phyloP scores from a whole-genome alignment of 1,284 basidiomycete genomes.

The Cystobasidium sp. region DNA sequence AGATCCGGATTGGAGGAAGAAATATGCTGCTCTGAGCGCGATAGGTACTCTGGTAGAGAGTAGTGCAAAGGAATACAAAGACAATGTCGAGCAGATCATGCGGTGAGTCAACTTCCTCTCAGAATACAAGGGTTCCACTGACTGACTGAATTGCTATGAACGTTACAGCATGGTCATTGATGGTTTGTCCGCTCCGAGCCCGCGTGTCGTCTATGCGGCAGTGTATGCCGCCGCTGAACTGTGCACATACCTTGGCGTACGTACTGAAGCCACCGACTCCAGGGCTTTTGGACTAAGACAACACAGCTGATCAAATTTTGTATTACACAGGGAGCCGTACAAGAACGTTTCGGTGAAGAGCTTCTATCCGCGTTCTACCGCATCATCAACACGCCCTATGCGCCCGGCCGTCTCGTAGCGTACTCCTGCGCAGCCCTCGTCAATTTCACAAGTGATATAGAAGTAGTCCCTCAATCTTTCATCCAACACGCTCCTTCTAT shows the following conservation, averaged over 20 bases:
- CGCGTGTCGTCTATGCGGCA: conserved; percentile 32
- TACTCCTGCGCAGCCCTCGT: conserved; percentile 39
- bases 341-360: conserved; percentile 29
- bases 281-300: not conserved
- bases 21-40: conserved; percentile 38
- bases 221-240: conserved; percentile 34
- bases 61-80: conserved; percentile 13
- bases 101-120: not conserved
- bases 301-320: not conserved
- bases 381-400: conserved; percentile 12
- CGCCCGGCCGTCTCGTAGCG: conserved; percentile 24
- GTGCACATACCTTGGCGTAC: conserved; percentile 31
- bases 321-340: conserved; percentile 7
- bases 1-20: conserved; percentile 20
- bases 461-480: conserved; percentile 18
- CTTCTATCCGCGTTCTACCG: conserved; percentile 17
- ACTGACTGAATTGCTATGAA: not conserved
- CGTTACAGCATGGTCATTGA: conserved; percentile 20
- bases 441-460: conserved; percentile 33
- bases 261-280: not conserved
- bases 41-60: conserved; percentile 39
- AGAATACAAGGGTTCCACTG: not conserved
- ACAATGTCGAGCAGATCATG: conserved; percentile 26
- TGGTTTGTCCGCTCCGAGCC: conserved; percentile 17
- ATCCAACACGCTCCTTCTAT: conserved; percentile 7